Percentiles rank a stretch among this genome's conserved stretches.
These are phyloP conservation scores for Curvularia hawaiiensis DNA, from an alignment of 2,329 filamentous ascomycete species.

Conservation along the genomic window DNA sequence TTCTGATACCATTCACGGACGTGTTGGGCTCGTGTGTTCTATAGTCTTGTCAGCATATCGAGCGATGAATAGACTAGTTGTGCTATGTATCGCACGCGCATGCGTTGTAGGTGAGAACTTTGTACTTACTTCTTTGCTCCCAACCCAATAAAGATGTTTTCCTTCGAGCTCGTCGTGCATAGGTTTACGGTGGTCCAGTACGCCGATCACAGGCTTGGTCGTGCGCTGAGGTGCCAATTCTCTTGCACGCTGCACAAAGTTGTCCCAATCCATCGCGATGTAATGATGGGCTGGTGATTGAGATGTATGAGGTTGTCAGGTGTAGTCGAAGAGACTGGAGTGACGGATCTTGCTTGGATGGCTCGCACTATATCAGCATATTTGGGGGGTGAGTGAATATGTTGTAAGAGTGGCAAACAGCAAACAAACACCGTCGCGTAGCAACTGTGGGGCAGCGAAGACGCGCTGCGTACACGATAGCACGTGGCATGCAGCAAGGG, in stretches of 20 bases:
- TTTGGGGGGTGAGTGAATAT: neutral
- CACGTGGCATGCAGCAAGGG: neutral
- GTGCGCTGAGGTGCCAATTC: conserved; percentile 21
- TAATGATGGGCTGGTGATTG: neutral
- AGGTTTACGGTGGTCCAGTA: conserved; percentile 34
- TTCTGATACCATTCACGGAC: conserved; percentile 25
- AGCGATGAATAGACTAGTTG: too few species aligned
- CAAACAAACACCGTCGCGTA: neutral
- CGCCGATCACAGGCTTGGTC: conserved; percentile 39
- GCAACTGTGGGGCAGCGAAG: conserved; percentile 2
- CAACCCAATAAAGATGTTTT: conserved; percentile 46
- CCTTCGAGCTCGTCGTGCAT: conserved; percentile 19
- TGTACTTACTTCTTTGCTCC: conserved; percentile 36
- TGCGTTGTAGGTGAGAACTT: neutral
- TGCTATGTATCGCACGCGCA: neutral
- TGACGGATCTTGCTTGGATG: neutral
- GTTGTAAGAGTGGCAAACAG: neutral
- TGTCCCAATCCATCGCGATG: conserved; percentile 27
- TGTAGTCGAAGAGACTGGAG: neutral
- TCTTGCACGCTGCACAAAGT: conserved; percentile 27
- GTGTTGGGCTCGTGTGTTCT: conserved; percentile 31
- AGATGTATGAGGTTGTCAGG: neutral
- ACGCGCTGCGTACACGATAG: neutral
- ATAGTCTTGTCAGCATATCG: neutral
- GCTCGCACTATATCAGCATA: neutral